A percentile compares a stretch with the other conserved stretches of the same genome.
Conservation (phyloP, 805 yeast species). For the Dipodascus geniculatus region DNA sequence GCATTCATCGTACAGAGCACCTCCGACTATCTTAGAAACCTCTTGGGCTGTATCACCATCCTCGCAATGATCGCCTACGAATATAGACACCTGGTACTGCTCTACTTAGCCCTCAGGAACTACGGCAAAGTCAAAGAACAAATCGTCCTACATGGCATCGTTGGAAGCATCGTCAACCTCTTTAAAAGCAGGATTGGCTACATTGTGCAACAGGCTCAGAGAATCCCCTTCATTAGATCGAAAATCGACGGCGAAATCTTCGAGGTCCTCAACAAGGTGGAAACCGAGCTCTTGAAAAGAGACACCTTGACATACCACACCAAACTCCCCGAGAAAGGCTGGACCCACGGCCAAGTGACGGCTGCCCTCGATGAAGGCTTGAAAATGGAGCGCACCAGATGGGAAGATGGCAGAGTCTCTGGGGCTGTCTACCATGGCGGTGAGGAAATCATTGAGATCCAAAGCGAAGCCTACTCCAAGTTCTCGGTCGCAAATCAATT, state of each 20-base stretch:
- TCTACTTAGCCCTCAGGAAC: background rate
- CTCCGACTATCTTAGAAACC: too few relatives aligned
- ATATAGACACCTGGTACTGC: background rate
- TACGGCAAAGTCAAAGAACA: background rate
- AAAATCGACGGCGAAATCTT: conserved; percentile 52
- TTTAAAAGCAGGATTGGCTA: conserved; percentile 5
- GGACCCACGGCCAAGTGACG: conserved; percentile 35
- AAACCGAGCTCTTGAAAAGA: conserved; percentile 45
- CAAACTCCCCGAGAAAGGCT: conserved; percentile 49
- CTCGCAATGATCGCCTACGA: too few relatives aligned
- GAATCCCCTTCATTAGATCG: conserved; percentile 37
- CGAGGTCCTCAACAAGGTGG: conserved; percentile 37
- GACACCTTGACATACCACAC: conserved; percentile 20
- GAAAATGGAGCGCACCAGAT: conserved; percentile 51
- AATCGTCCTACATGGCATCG: background rate
- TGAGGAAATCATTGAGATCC: conserved; percentile 57
- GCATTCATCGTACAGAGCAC: background rate
- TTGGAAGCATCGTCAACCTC: background rate
- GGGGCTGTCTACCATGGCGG: conserved; percentile 99
- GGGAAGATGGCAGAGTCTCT: conserved; percentile 78
- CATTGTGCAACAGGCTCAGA: conserved; percentile 16
- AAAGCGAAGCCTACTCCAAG: conserved; percentile 61
- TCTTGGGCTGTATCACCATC: too few relatives aligned
- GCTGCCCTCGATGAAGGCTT: conserved; percentile 35
- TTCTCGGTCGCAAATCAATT: conserved; percentile 86